Conservation (phyloP, 116 monocot species). For the Thalassia testudinum region DNA sequence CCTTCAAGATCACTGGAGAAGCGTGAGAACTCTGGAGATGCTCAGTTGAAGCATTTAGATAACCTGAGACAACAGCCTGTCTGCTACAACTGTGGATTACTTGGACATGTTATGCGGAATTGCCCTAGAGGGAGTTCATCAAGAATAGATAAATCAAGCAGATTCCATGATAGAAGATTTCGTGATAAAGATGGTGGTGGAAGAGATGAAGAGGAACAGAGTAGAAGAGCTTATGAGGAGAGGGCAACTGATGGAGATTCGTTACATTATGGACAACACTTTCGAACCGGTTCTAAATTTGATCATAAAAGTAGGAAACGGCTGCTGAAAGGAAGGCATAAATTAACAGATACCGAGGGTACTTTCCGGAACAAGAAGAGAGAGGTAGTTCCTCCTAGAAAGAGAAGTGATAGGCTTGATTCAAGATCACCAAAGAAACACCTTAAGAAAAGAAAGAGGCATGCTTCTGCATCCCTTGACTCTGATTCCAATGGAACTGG, state of each 20-base stretch:
- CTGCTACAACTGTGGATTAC: conserved; percentile 39
- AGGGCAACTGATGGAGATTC: conserved; percentile 10
- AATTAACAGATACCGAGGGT: conserved; percentile 10
- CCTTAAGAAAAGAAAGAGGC: conserved; percentile 18
- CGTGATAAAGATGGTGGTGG: conserved; percentile 13
- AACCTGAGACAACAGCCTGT: conserved; percentile 15
- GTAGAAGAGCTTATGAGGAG: conserved; percentile 19
- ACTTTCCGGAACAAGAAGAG: neutral
- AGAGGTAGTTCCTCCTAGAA: conserved; percentile 3
- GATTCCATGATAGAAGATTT: conserved; percentile 20
- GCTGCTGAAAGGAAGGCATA: neutral
- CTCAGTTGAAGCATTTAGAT: conserved; percentile 7
- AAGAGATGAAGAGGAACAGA: conserved; percentile 16
- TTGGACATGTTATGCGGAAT: conserved; percentile 38
- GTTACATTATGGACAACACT: conserved; percentile 4
- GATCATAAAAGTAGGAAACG: conserved; percentile 6
- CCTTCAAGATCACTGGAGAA: conserved; percentile 14
- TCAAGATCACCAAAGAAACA: conserved; percentile 4
- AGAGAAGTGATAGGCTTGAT: neutral
- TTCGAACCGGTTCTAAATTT: conserved; percentile 9
- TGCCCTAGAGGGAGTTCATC: conserved; percentile 22
- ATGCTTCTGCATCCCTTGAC: conserved; percentile 16
- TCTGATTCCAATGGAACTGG: conserved; percentile 25
- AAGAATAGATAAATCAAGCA: conserved; percentile 18
- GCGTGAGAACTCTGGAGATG: conserved; percentile 13